phyloP scores from a whole-genome alignment of 805 yeast genomes.

The Blastobotrys attinorum region DNA sequence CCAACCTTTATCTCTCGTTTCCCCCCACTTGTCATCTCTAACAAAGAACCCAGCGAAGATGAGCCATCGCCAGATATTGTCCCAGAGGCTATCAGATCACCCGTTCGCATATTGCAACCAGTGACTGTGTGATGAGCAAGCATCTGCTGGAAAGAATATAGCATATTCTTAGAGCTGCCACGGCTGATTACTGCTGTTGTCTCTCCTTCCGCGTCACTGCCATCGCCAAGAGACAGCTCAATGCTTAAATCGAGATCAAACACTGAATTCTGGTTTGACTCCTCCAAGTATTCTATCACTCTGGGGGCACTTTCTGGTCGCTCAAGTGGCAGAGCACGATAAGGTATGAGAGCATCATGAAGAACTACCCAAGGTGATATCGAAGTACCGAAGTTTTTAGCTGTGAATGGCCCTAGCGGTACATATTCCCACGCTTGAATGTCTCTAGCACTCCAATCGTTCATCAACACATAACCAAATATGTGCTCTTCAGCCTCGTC shows the following conservation, averaged over 20 bases:
- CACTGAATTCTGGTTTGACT: slow-evolving; percentile 9
- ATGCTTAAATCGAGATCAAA: slow-evolving; percentile 15
- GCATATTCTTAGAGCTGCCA: slow-evolving; percentile 13
- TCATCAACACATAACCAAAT: slow-evolving; percentile 22
- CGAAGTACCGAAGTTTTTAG: slow-evolving; percentile 22
- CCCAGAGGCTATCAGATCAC: slow-evolving; percentile 24
- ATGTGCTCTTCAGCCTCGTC: slow-evolving; percentile 18
- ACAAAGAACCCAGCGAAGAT: slow-evolving; percentile 16
- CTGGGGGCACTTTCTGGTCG: slow-evolving; percentile 14
- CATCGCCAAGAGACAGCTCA: slow-evolving; percentile 9
- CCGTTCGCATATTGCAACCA: slow-evolving; percentile 19
- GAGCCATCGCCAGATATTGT: slow-evolving; percentile 18
- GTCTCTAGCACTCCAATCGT: slow-evolving; percentile 24
- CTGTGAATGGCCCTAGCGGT: slow-evolving; percentile 23
- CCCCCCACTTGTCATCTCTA: slow-evolving; percentile 18
- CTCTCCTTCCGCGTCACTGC: no score
- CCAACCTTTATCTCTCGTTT: slow-evolving; percentile 3
- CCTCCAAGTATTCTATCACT: slow-evolving; percentile 16
- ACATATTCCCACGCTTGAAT: slow-evolving; percentile 24
- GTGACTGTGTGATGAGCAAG: slow-evolving; percentile 22
- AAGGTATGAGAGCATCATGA: slow-evolving; percentile 19
- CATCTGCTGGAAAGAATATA: slow-evolving; percentile 22
- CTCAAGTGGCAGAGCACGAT: slow-evolving; percentile 7
- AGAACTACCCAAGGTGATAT: slow-evolving; percentile 23
- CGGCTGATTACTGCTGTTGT: slow-evolving; percentile 6